phyloP scores from a whole-genome alignment of 2,329 filamentous ascomycete genomes.

The Claviceps sp. region DNA sequence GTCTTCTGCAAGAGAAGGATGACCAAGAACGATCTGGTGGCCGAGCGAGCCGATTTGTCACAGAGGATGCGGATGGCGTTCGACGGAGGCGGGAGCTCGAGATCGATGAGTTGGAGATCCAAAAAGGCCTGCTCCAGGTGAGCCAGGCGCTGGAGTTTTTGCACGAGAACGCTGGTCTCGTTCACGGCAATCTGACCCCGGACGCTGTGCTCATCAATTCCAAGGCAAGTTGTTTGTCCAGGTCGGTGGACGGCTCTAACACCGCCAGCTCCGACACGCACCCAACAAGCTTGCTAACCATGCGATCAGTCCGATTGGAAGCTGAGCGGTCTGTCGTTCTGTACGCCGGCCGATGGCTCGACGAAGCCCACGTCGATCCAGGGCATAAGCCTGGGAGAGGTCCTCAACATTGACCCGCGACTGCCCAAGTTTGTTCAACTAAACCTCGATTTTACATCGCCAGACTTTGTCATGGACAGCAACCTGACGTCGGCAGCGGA shows the following conservation, averaged over 20 bases:
- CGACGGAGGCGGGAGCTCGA: conserved; percentile 69
- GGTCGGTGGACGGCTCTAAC: not conserved
- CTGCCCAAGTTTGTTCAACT: conserved; percentile 74
- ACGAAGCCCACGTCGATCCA: conserved; percentile 62
- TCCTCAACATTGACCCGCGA: conserved; percentile 72
- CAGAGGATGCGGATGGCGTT: conserved; percentile 64
- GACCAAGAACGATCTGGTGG: conserved; percentile 64
- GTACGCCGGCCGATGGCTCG: conserved; percentile 64
- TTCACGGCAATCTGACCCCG: conserved; percentile 89
- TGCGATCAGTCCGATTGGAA: conserved; percentile 78
- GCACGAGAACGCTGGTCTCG: conserved; percentile 85
- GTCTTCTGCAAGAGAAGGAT: conserved; percentile 76
- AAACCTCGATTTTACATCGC: conserved; percentile 84
- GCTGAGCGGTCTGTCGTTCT: conserved; percentile 86
- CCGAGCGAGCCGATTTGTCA: conserved; percentile 64
- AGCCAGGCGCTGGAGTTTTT: conserved; percentile 91
- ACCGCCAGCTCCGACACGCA: not conserved
- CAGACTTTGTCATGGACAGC: conserved; percentile 86
- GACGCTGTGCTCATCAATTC: conserved; percentile 89
- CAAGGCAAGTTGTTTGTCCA: conserved; percentile 44
- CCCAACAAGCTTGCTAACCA: not conserved
- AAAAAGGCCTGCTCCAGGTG: conserved; percentile 87
- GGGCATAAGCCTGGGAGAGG: conserved; percentile 71
- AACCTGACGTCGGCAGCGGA: conserved; percentile 76
- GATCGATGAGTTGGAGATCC: conserved; percentile 93